These are phyloP conservation scores for Torrubiella hemipterigena DNA, from an alignment of 2,329 filamentous ascomycete genomes.

Conservation along the genomic window DNA sequence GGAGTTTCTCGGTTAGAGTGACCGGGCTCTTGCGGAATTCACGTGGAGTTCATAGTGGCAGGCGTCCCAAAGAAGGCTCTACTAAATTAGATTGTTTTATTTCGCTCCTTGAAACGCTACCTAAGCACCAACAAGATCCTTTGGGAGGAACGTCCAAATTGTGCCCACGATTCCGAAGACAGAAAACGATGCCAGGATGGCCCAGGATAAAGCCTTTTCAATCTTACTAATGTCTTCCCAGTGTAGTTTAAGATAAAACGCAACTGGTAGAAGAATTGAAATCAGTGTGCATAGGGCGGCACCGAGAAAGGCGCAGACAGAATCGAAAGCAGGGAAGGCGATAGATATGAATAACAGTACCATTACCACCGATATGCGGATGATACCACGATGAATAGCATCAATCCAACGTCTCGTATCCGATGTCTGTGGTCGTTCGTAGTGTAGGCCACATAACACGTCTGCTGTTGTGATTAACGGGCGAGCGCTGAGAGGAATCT, in stretches of 20 bases:
- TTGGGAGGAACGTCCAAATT: constrained; percentile 78
- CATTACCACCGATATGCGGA: constrained; percentile 57
- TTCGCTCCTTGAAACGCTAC: too few relatives aligned
- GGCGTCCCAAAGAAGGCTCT: too few relatives aligned
- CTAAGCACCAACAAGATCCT: constrained; percentile 52
- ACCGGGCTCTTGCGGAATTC: too few relatives aligned
- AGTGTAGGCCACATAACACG: constrained; percentile 63
- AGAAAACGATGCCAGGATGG: constrained; percentile 56
- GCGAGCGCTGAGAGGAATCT: constrained; percentile 81
- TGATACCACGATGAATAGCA: constrained; percentile 41
- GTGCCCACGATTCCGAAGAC: constrained; percentile 67
- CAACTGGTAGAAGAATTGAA: constrained; percentile 77
- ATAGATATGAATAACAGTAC: constrained; percentile 64
- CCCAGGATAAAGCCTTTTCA: constrained; percentile 57
- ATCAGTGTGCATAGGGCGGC: constrained; percentile 87
- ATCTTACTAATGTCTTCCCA: constrained; percentile 50
- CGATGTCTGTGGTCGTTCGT: constrained; percentile 17
- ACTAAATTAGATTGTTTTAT: too few relatives aligned
- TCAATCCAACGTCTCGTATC: too few relatives aligned
- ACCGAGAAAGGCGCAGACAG: constrained; percentile 84
- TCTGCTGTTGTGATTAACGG: constrained; percentile 82
- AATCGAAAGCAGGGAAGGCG: constrained; percentile 65
- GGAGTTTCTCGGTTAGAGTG: too few relatives aligned
- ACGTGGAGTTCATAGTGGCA: too few relatives aligned
- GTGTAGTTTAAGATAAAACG: constrained; percentile 87